A percentile compares a stretch with the other conserved stretches of the same genome.
phyloP scores from a whole-genome alignment of 2,329 filamentous ascomycete genomes.

The Fusarium domesticum region DNA sequence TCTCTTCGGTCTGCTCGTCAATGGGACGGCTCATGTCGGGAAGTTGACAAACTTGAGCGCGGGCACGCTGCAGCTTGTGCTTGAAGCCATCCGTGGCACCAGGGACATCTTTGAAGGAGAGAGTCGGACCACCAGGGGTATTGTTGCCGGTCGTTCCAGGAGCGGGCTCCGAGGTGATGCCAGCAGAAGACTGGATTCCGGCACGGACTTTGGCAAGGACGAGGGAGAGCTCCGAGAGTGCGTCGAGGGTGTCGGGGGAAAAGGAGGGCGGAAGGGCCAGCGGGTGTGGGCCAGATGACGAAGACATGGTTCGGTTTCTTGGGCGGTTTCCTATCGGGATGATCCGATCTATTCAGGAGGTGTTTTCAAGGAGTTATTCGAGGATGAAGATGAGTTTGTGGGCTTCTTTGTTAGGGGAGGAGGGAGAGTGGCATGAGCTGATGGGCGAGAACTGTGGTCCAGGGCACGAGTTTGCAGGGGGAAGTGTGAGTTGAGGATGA shows the following conservation, averaged over 20 bases:
- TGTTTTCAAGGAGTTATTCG: not conserved
- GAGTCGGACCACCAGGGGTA: conserved; percentile 35
- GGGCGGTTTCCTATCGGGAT: conserved; percentile 11
- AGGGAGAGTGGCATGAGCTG: not conserved
- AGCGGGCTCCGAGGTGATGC: conserved; percentile 40
- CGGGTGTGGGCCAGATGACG: conserved; percentile 38
- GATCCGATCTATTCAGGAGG: not conserved
- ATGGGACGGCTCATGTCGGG: conserved; percentile 67
- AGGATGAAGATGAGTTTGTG: not conserved
- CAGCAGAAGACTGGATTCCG: conserved; percentile 41
- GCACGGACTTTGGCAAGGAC: conserved; percentile 71
- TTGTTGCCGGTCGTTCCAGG: conserved; percentile 34
- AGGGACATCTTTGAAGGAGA: conserved; percentile 70
- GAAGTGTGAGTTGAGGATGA: not conserved
- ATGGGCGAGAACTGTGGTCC: not conserved
- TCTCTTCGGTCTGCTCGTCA: conserved; percentile 69
- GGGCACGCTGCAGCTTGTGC: conserved; percentile 77
- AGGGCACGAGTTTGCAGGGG: not conserved
- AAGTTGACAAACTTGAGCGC: conserved; percentile 60
- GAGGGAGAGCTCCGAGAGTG: conserved; percentile 75
- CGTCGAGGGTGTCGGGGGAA: conserved; percentile 79
- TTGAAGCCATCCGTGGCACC: conserved; percentile 75
- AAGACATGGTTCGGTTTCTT: conserved; percentile 21
- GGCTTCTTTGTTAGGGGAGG: not conserved
- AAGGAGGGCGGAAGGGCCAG: conserved; percentile 62